A percentile compares a stretch with the other conserved stretches of the same genome.
phyloP scores from a whole-genome alignment of 495 filamentous ascomycete species.

The Podospora fimiseda region DNA sequence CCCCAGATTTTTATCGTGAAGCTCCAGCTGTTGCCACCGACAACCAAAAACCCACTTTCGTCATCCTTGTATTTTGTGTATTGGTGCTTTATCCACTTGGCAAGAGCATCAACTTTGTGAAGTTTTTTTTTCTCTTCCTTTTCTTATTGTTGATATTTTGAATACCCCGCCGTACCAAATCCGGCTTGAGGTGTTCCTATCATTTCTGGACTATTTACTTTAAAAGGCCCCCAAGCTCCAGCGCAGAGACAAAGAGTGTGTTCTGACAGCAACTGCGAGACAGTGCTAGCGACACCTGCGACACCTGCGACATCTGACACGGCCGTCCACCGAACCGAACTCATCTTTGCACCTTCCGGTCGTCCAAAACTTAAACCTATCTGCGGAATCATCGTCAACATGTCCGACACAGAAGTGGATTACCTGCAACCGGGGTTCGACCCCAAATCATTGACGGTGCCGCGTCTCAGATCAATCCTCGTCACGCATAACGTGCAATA shows the following conservation, averaged over 20 bases:
- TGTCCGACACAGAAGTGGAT: constrained; percentile 62
- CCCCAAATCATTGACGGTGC: constrained; percentile 72
- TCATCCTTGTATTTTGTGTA: constrained; percentile 15
- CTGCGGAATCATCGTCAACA: constrained; percentile 25
- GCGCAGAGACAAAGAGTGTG: neutral
- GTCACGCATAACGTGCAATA: constrained; percentile 80
- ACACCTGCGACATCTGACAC: too few relatives aligned
- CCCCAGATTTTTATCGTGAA: neutral
- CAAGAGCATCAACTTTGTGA: constrained; percentile 2
- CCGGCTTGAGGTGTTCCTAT: neutral
- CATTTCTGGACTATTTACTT: neutral
- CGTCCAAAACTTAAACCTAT: neutral
- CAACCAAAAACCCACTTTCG: constrained; percentile 12
- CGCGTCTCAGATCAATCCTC: constrained; percentile 80
- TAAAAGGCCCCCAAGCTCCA: neutral
- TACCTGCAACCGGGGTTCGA: constrained; percentile 85
- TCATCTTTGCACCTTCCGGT: neutral
- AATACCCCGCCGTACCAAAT: neutral
- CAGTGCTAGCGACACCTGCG: neutral
- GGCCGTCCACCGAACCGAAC: too few relatives aligned
- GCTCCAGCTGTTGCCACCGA: constrained; percentile 18
- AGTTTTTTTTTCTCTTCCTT: constrained; percentile 9
- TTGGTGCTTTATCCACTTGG: constrained; percentile 2
- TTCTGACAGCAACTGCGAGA: neutral
- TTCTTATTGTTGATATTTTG: neutral